phyloP scores from a whole-genome alignment of 73 alveolate species.

The Stentor coeruleus region DNA sequence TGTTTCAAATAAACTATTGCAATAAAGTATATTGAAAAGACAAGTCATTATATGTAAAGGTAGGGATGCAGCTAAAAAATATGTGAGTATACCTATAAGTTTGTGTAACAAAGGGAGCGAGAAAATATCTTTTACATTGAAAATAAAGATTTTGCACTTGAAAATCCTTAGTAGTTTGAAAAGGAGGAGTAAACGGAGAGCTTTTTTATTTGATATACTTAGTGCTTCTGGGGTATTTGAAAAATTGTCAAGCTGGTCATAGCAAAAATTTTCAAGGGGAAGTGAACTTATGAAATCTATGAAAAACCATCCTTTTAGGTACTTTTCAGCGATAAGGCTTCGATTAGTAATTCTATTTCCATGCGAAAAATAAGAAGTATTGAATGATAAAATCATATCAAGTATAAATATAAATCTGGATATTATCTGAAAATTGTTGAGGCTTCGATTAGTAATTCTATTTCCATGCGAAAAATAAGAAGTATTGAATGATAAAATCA shows the following conservation, averaged over 20 bases:
- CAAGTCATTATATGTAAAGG: not conserved
- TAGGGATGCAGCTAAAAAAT: not conserved
- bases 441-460: no score
- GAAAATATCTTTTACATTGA: no score
- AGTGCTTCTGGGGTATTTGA: not conserved
- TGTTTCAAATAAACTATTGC: not conserved
- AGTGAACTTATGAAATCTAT: not conserved
- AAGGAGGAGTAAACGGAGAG: not conserved
- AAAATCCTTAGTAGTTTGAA: not conserved
- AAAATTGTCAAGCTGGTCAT: not conserved
- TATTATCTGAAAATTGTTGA: no score
- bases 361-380: not conserved
- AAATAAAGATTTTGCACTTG: not conserved
- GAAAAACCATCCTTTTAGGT: not conserved
- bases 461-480: no score
- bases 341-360: not conserved
- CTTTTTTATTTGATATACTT: not conserved
- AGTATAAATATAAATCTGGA: not conserved
- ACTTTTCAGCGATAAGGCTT: not conserved
- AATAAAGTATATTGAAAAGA: no score
- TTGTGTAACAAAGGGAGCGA: not conserved
- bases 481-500: not conserved
- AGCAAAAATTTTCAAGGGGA: not conserved
- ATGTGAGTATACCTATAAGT: not conserved
- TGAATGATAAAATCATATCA: constrained; percentile 8